Evolutionary conservation across 139 green algal species (phyloP).

Genomic region (Closterium sp.): DNA sequence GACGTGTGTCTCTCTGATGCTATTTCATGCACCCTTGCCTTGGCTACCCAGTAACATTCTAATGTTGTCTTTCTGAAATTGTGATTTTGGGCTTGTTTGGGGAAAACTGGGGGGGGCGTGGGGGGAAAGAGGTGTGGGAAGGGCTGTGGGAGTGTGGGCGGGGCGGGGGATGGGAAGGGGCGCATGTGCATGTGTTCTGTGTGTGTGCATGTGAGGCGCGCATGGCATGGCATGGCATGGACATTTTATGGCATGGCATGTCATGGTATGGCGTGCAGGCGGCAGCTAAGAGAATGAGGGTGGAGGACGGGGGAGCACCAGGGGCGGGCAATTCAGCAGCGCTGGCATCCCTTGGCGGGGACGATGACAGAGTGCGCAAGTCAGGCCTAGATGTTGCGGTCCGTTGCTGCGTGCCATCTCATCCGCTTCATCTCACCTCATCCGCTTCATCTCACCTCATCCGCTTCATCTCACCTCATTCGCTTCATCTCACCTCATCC

Average conservation of each 20-base stretch:
- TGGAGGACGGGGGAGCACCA: conserved; percentile 9
- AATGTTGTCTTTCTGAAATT: too few relatives aligned
- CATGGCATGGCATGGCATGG: too few relatives aligned
- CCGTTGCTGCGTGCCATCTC: background rate
- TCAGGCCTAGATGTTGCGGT: background rate
- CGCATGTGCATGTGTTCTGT: background rate
- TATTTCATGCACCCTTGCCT: too few relatives aligned
- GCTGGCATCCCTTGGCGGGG: background rate
- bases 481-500: too few relatives aligned
- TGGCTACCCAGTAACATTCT: too few relatives aligned
- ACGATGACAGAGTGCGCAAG: background rate
- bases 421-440: background rate
- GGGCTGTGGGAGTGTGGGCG: too few relatives aligned
- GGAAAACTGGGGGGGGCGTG: too few relatives aligned
- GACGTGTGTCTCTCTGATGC: too few relatives aligned
- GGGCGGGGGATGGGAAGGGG: background rate
- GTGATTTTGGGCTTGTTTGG: too few relatives aligned
- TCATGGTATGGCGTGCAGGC: background rate
- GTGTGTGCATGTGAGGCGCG: background rate
- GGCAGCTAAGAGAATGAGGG: conserved; percentile 18
- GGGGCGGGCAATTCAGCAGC: conserved; percentile 2
- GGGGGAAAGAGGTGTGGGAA: too few relatives aligned
- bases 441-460: background rate
- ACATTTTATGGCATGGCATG: too few relatives aligned
- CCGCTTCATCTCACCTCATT: background rate